Evolutionary conservation across 2,329 filamentous ascomycete species (phyloP).

Genomic region (Alternaria sp.): DNA sequence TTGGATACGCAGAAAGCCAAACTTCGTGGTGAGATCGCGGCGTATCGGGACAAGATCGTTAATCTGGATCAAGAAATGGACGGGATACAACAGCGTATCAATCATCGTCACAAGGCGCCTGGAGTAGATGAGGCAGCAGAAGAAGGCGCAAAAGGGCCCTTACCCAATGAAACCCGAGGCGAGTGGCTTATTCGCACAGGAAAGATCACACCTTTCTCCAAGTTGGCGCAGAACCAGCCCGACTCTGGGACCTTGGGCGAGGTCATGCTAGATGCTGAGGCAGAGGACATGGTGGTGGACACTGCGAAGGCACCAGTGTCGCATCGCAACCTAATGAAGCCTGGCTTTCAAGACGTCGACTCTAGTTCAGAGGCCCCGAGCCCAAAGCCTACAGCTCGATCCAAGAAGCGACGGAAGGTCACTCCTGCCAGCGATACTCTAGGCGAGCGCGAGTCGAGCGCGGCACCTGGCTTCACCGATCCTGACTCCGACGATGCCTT

Average conservation of each 20-base stretch:
- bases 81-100: slow-evolving; percentile 83
- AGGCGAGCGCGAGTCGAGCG: slow-evolving; percentile 29
- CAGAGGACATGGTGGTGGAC: slow-evolving; percentile 66
- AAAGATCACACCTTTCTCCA: slow-evolving; percentile 96
- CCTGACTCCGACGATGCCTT: slow-evolving; percentile 55
- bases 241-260: slow-evolving; percentile 76
- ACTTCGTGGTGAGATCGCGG: slow-evolving; percentile 70
- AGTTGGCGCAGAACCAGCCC: slow-evolving; percentile 71
- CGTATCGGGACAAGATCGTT: slow-evolving; percentile 70
- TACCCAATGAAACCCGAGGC: slow-evolving; percentile 82
- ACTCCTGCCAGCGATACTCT: slow-evolving; percentile 20
- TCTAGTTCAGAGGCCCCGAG: slow-evolving; percentile 46
- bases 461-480: slow-evolving; percentile 31
- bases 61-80: slow-evolving; percentile 74
- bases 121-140: slow-evolving; percentile 54
- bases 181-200: slow-evolving; percentile 94
- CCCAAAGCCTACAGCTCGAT: slow-evolving; percentile 38
- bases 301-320: slow-evolving; percentile 52
- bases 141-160: slow-evolving; percentile 63
- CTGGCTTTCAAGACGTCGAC: slow-evolving; percentile 55
- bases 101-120: slow-evolving; percentile 71
- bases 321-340: slow-evolving; percentile 59
- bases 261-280: slow-evolving; percentile 82
- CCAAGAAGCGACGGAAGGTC: slow-evolving; percentile 53
- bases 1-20: slow-evolving; percentile 66